A percentile compares a stretch with the other conserved stretches of the same genome.
These are phyloP conservation scores for Cryptococcus sp. DNA, from an alignment of 1,284 basidiomycete genomes.

Conservation along the genomic window DNA sequence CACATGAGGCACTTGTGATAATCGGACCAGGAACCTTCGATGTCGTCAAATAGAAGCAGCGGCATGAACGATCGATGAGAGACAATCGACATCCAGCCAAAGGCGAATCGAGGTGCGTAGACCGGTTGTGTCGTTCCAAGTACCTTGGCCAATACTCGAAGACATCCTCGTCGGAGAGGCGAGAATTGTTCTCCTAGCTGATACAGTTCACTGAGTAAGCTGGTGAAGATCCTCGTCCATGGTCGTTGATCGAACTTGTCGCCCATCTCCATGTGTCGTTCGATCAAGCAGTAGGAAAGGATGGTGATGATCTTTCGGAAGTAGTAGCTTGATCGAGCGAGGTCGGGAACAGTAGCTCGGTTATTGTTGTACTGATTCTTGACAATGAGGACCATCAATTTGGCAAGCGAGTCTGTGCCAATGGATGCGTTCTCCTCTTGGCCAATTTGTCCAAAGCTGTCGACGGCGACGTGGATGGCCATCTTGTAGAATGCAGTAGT, in stretches of 20 bases:
- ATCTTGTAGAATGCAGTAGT: conserved; percentile 98
- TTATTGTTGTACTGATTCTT: conserved; percentile 72
- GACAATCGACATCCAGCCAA: conserved; percentile 95
- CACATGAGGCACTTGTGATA: conserved; percentile 93
- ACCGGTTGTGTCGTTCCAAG: conserved; percentile 94
- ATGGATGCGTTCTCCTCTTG: conserved; percentile 79
- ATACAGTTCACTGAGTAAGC: conserved; percentile 86
- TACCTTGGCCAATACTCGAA: conserved; percentile 87
- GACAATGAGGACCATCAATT: conserved; percentile 95
- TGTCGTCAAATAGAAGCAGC: conserved; percentile 64
- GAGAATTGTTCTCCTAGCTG: conserved; percentile 77
- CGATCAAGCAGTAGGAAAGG: conserved; percentile 90
- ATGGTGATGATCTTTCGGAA: conserved; percentile 97
- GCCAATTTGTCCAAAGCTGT: conserved; percentile 81
- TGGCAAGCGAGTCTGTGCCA: conserved; percentile 91
- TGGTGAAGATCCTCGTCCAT: conserved; percentile 98
- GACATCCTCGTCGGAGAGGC: conserved; percentile 79
- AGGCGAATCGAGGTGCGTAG: conserved; percentile 96
- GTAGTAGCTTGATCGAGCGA: conserved; percentile 96
- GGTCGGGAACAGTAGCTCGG: conserved; percentile 65
- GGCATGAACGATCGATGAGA: conserved; percentile 98
- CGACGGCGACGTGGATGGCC: conserved; percentile 91
- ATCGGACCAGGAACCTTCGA: conserved; percentile 72
- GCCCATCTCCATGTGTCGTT: conserved; percentile 91
- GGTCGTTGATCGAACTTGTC: conserved; percentile 92